Evolutionary conservation across 23 red algal species (phyloP).

Genomic region (Gracilaria gracilis): DNA sequence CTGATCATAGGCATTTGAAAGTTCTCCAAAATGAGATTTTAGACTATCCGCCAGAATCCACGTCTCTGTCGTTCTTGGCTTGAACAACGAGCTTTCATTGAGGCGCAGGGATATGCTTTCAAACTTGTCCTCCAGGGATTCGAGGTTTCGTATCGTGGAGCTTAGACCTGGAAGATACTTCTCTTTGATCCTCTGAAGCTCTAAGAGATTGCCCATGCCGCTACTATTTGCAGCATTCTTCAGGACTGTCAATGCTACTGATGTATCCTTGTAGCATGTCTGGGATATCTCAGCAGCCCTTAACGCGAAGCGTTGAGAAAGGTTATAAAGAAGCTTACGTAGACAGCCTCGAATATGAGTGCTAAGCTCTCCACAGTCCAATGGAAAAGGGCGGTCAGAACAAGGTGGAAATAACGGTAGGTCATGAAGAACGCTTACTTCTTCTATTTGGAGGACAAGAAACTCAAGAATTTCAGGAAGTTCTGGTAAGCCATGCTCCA

Average conservation of each 20-base stretch:
- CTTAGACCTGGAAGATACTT: constrained; percentile 13
- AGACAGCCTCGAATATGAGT: not conserved
- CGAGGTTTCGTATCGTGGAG: not conserved
- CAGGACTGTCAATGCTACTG: constrained; percentile 18
- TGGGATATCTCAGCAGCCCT: constrained; percentile 18
- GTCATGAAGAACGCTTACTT: constrained; percentile 13
- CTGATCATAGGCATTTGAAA: constrained; percentile 24
- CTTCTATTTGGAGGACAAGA: constrained; percentile 2
- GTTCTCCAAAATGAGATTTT: constrained; percentile 19
- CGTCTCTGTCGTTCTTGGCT: constrained; percentile 26
- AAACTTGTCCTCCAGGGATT: constrained; percentile 31
- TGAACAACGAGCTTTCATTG: constrained; percentile 49
- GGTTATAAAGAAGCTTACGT: not conserved
- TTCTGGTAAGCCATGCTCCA: not conserved
- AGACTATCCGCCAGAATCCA: constrained; percentile 55
- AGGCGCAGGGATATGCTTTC: constrained; percentile 20
- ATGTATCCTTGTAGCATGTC: constrained; percentile 30
- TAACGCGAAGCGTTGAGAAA: constrained; percentile 10
- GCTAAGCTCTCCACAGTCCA: not conserved
- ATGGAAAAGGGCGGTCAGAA: not conserved
- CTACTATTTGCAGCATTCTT: not conserved
- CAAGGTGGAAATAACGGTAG: not conserved
- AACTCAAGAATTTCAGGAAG: constrained; percentile 28
- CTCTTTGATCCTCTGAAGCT: constrained; percentile 61
- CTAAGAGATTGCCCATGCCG: constrained; percentile 28